Base-by-base conservation (phyloP, 202 grass and related monocot species). In the Panicum hallii region DNA sequence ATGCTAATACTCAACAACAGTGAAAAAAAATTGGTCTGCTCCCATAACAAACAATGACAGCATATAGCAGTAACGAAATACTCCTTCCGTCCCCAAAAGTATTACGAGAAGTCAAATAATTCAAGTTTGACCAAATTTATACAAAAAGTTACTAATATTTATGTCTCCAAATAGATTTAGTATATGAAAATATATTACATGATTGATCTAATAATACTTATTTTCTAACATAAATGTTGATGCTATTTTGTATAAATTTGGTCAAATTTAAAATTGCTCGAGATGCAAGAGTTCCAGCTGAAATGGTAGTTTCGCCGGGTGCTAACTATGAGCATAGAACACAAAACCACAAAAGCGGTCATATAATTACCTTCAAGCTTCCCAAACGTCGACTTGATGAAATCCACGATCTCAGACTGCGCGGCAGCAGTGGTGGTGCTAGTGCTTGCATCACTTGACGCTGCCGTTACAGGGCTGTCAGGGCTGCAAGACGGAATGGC, bases 341-440 rank as follows among this genome's bases (percentile, higher is more conserved):
- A 23, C 16, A 44, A 32, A 6, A n/a, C 28, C 26, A 26, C 26
- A 26, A 26, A 26, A 26, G 23, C 26, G 5, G 26, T 38, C n/a
- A 83, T 45, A 28, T 65, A 15, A 23, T 70, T 63, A 94, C 89
- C 92, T 91, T 89, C 63, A 32, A 77, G 87, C 9, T 63, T 71
- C 41, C 83, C 87, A 67, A 89, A 91, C 10, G 87, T 34, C 12
- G 92, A 90, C 58, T 88, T 91, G 74, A 94, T 79, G 77, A 91
- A 94, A 84, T 54, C 49, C 6, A 94, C 34, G 7, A 89, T 14
- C 52, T 94, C 78, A 89, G 78, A 75, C 16, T 77, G 78, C 34
- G 74, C 85, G n/a, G 63, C 22, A 30, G 58, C 67, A 68, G 30
- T 13, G 57, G 17, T 46, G 36, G 50, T 19, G 62, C 56, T 74